A percentile compares a stretch with the other conserved stretches of the same genome.
Conservation (phyloP, 495 filamentous ascomycete species). For the Penicillium flavigenum region DNA sequence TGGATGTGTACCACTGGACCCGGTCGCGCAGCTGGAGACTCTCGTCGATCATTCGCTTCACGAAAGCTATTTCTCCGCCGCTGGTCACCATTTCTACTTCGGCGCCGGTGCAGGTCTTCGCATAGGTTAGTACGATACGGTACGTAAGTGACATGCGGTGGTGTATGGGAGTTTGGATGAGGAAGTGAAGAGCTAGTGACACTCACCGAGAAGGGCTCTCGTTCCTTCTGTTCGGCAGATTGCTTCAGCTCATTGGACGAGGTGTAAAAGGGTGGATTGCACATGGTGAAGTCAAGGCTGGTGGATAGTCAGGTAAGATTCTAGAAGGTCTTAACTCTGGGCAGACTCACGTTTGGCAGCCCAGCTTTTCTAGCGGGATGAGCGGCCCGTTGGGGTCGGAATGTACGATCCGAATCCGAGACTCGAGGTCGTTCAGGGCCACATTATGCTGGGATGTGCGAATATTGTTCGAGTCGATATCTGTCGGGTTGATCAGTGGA, state of each 20-base stretch:
- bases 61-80: constrained; percentile 83
- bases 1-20: constrained; percentile 85
- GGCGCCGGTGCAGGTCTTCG: constrained; percentile 71
- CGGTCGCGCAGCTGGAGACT: constrained; percentile 58
- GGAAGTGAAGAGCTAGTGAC: neutral
- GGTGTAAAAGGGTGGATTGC: constrained; percentile 91
- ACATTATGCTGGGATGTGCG: constrained; percentile 65
- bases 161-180: neutral
- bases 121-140: constrained; percentile 1
- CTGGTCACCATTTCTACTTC: constrained; percentile 81
- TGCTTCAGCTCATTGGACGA: constrained; percentile 66
- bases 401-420: constrained; percentile 62
- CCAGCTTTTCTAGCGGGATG: constrained; percentile 54
- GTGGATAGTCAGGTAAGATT: constrained; percentile 1
- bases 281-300: constrained; percentile 86
- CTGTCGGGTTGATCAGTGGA: constrained; percentile 36
- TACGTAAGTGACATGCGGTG: neutral
- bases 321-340: neutral
- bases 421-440: constrained; percentile 57
- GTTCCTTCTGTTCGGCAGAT: constrained; percentile 62
- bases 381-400: constrained; percentile 53
- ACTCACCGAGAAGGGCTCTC: constrained; percentile 63
- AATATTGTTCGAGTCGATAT: constrained; percentile 75
- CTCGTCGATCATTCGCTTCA: constrained; percentile 71
- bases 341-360: constrained; percentile 45